These are phyloP conservation scores for Candida golubevii DNA, from an alignment of 805 yeast species.

Conservation along the genomic window DNA sequence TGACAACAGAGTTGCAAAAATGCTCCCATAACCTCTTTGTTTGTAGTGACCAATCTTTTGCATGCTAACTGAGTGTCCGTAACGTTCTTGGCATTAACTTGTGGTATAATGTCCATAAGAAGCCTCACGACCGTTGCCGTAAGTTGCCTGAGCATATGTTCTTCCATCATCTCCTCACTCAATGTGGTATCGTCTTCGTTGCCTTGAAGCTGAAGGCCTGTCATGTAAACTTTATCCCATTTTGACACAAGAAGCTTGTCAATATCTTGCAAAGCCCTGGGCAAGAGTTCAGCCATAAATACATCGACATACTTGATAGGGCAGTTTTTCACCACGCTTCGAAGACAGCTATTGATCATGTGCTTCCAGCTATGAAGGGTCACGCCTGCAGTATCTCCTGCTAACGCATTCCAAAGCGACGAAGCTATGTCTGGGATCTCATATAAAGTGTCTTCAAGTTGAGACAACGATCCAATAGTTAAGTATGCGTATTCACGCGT, in stretches of 20 bases:
- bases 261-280: constrained; percentile 66
- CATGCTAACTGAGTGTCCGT: constrained; percentile 61
- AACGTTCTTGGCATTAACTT: constrained; percentile 51
- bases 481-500: constrained; percentile 94
- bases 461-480: constrained; percentile 84
- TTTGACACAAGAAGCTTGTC: constrained; percentile 68
- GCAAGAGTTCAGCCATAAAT: constrained; percentile 75
- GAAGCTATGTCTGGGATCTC: constrained; percentile 79
- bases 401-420: constrained; percentile 78
- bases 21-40: constrained; percentile 69
- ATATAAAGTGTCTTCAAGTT: constrained; percentile 83
- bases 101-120: constrained; percentile 84
- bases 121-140: constrained; percentile 88
- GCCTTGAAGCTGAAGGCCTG: constrained; percentile 54
- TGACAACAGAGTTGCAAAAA: constrained; percentile 71
- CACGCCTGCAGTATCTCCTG: constrained; percentile 79
- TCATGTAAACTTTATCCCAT: constrained; percentile 68
- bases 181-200: constrained; percentile 73
- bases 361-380: constrained; percentile 97
- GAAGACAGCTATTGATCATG: constrained; percentile 81
- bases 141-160: constrained; percentile 85
- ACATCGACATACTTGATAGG: constrained; percentile 63
- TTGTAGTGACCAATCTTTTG: constrained; percentile 60
- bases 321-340: constrained; percentile 85
- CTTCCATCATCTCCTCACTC: constrained; percentile 98